A percentile compares a stretch with the other conserved stretches of the same genome.
phyloP scores from a whole-genome alignment of 202 grass and related monocot species.

The Zoysia matrella region DNA sequence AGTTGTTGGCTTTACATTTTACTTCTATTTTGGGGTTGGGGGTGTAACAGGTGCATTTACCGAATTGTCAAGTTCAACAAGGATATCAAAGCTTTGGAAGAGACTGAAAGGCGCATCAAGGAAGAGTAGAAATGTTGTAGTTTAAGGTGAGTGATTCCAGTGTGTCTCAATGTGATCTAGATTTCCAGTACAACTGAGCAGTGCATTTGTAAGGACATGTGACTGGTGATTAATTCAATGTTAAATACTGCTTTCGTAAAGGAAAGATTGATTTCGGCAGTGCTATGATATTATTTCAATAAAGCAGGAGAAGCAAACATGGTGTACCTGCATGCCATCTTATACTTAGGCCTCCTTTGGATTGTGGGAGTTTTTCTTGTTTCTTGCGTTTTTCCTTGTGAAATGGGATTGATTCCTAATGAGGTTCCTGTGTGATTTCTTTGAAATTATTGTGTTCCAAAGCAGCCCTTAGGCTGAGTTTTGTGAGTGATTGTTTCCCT shows the following conservation, averaged over 20 bases:
- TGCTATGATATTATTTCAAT: neutral
- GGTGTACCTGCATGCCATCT: neutral
- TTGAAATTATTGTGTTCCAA: too few species aligned
- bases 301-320: neutral
- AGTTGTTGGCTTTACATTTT: constrained; percentile 12
- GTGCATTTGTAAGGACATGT: neutral
- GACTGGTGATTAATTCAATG: constrained; percentile 1
- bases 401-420: too few species aligned
- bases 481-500: neutral
- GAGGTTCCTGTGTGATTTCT: too few species aligned
- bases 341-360: neutral
- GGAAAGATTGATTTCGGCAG: neutral
- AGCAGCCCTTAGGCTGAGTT: too few species aligned
- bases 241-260: neutral
- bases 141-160: constrained; percentile 42
- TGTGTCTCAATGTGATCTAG: neutral
- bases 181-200: neutral
- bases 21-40: neutral
- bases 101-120: constrained; percentile 81
- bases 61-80: constrained; percentile 82
- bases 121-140: constrained; percentile 56
- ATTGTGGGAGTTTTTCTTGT: too few species aligned
- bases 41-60: constrained; percentile 63
- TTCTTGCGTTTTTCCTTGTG: too few species aligned
- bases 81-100: constrained; percentile 86